A percentile compares a stretch with the other conserved stretches of the same genome.
These are phyloP conservation scores for Phragmites australis DNA, from an alignment of 176 grass and related monocot genomes.

Conservation along the genomic window DNA sequence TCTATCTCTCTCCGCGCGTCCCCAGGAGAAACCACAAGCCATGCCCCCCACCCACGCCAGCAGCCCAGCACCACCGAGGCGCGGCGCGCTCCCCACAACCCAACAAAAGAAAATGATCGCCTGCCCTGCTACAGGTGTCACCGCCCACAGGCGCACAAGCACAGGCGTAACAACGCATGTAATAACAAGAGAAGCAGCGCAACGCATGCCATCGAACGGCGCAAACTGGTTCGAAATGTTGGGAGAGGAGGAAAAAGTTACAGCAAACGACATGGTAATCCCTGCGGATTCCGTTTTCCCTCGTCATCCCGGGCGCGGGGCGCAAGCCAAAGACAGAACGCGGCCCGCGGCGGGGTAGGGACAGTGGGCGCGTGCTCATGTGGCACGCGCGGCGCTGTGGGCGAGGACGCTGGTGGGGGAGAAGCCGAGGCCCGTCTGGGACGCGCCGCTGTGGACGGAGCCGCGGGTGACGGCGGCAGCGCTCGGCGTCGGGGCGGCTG, in stretches of 20 bases:
- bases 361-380: conserved; percentile 12
- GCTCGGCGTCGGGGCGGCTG: not conserved
- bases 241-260: not conserved
- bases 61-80: conserved; percentile 6
- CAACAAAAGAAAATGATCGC: conserved; percentile 39
- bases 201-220: conserved; percentile 31
- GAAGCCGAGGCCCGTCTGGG: conserved; percentile 47
- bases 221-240: conserved; percentile 26
- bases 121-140: not conserved
- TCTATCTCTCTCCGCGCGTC: not conserved
- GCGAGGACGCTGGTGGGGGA: conserved; percentile 57
- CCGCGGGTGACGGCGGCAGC: not conserved
- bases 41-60: not conserved
- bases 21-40: conserved; percentile 20
- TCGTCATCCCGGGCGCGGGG: not conserved
- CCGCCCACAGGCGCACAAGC: not conserved
- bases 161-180: not conserved
- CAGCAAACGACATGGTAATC: conserved; percentile 38
- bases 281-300: conserved; percentile 39
- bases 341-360: not conserved
- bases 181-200: not conserved
- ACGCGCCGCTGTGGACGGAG: conserved; percentile 18
- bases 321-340: not conserved
- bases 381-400: conserved; percentile 52
- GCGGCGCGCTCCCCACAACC: conserved; percentile 21